A percentile compares a stretch with the other conserved stretches of the same genome.
Conservation (phyloP, 1,284 basidiomycete genomes). For the Nidula niveotomentosa region DNA sequence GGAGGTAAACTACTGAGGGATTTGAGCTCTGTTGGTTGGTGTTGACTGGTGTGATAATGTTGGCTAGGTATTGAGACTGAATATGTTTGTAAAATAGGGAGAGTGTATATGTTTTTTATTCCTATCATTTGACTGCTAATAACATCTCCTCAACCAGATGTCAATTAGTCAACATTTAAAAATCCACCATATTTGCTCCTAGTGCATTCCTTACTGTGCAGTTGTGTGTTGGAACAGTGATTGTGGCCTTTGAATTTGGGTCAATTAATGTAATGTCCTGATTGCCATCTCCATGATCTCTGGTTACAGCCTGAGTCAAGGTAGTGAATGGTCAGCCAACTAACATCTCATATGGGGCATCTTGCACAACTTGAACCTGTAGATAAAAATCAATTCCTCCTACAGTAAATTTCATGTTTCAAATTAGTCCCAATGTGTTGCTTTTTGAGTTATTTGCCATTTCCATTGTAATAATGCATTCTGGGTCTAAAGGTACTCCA, state of each 20-base stretch:
- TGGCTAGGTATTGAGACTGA: background rate
- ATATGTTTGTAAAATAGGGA: background rate
- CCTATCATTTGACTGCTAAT: no score
- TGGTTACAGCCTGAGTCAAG: background rate
- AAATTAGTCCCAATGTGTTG: background rate
- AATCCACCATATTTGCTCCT: no score
- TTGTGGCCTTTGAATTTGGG: background rate
- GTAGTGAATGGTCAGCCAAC: background rate
- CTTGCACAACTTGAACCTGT: background rate
- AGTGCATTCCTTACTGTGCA: background rate
- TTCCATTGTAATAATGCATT: slow-evolving; percentile 6
- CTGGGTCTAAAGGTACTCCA: background rate
- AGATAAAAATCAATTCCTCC: background rate
- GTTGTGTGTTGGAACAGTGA: background rate
- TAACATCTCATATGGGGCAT: background rate
- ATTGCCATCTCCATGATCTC: background rate
- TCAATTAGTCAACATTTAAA: background rate
- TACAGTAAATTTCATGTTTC: slow-evolving; percentile 3
- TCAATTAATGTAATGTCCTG: background rate
- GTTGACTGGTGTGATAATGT: background rate
- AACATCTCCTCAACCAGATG: background rate
- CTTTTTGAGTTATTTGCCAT: background rate
- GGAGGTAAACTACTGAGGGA: background rate
- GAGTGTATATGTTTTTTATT: background rate
- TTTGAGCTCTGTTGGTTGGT: background rate